Evolutionary conservation across 1,284 basidiomycete species (phyloP).

Genomic region (Pseudozyma hubeiensis): DNA sequence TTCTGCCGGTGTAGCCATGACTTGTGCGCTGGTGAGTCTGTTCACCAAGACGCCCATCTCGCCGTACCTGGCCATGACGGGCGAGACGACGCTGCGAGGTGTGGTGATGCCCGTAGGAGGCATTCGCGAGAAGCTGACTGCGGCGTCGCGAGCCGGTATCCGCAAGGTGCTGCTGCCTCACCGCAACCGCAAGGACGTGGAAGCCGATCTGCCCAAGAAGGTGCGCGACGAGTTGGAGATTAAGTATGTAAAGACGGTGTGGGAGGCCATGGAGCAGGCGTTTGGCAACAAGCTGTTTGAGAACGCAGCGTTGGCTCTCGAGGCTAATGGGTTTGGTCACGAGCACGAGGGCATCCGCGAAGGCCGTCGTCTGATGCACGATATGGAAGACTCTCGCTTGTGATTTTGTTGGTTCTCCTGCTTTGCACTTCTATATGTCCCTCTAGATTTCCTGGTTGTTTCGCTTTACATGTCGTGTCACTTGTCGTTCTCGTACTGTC

Average conservation of each 20-base stretch:
- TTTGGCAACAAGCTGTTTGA: constrained; percentile 59
- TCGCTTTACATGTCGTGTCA: too few species aligned
- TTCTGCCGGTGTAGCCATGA: constrained; percentile 84
- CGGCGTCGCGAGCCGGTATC: constrained; percentile 78
- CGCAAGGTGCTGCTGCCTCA: constrained; percentile 83
- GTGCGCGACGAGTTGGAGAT: constrained; percentile 80
- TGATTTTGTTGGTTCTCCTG: constrained; percentile 2
- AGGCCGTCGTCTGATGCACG: constrained; percentile 53
- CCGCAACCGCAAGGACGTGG: constrained; percentile 85
- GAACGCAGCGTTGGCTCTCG: constrained; percentile 49
- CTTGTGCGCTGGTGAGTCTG: constrained; percentile 84
- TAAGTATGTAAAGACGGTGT: constrained; percentile 80
- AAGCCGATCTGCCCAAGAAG: constrained; percentile 81
- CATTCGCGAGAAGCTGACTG: constrained; percentile 66
- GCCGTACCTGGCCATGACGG: constrained; percentile 66
- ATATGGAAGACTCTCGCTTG: constrained; percentile 45
- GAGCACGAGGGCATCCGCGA: constrained; percentile 60
- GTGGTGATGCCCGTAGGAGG: constrained; percentile 66
- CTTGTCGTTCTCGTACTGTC: too few species aligned
- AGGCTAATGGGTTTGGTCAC: constrained; percentile 42
- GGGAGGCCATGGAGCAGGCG: constrained; percentile 81
- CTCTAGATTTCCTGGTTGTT: background rate
- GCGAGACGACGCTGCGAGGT: constrained; percentile 65
- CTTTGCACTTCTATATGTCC: background rate
- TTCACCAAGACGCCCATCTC: constrained; percentile 76